Evolutionary conservation across 495 filamentous ascomycete genomes (phyloP).

Genomic region (Pyrenopolyporus hunteri): DNA sequence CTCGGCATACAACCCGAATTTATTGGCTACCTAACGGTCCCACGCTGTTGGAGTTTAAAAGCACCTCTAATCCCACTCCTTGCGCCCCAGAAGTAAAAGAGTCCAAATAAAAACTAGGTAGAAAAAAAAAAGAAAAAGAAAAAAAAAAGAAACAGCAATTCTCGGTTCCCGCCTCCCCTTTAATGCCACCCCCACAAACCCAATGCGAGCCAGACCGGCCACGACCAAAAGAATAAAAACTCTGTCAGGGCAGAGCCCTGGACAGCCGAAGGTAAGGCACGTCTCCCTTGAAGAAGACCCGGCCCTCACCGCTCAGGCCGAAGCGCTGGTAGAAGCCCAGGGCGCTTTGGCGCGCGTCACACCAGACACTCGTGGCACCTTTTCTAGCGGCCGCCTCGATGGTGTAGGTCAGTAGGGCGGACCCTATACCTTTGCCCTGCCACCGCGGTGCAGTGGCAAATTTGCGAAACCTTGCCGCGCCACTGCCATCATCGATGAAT

Average conservation of each 20-base stretch:
- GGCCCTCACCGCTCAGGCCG: constrained; percentile 32
- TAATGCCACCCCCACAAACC: constrained; percentile 13
- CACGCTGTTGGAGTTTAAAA: constrained; percentile 11
- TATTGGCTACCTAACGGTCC: constrained; percentile 23
- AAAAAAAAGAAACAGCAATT: neutral
- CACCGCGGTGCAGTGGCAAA: constrained; percentile 34
- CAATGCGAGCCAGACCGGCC: neutral
- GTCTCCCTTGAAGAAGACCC: constrained; percentile 31
- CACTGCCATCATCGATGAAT: constrained; percentile 23
- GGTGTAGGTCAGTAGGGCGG: constrained; percentile 21
- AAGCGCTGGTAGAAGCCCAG: constrained; percentile 34
- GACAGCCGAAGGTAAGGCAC: constrained; percentile 33
- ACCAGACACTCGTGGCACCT: constrained; percentile 36
- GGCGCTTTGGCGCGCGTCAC: constrained; percentile 35
- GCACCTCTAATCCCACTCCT: constrained; percentile 27
- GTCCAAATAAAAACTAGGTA: no score
- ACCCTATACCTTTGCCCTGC: constrained; percentile 35
- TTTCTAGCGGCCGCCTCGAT: constrained; percentile 28
- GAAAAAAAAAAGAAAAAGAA: no score
- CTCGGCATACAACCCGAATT: constrained; percentile 1
- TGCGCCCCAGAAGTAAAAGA: constrained; percentile 5
- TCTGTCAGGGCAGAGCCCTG: constrained; percentile 21
- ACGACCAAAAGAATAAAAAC: neutral
- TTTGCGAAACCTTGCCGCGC: constrained; percentile 34
- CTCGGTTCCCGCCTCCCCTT: neutral